Evolutionary conservation across 257 asterid genomes (phyloP).

Genomic region (Fraxinus cuspidata): DNA sequence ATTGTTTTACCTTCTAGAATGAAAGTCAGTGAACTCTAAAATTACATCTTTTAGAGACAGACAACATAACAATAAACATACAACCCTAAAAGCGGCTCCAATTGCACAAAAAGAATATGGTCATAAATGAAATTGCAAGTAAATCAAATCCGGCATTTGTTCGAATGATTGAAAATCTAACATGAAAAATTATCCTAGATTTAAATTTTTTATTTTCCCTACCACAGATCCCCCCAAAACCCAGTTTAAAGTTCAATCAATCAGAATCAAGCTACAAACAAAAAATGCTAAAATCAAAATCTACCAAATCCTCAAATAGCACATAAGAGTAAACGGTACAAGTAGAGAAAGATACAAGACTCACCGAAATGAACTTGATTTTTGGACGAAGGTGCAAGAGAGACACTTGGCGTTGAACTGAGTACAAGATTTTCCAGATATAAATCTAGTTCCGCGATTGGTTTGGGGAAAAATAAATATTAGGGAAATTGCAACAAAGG

Average conservation of each 20-base stretch:
- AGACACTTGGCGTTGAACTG: constrained; percentile 14
- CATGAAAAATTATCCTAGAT: neutral
- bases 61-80: neutral
- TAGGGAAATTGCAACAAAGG: neutral
- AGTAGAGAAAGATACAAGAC: neutral
- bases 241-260: constrained; percentile 27
- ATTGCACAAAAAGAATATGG: neutral
- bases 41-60: neutral
- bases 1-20: neutral
- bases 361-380: constrained; percentile 22
- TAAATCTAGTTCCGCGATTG: neutral
- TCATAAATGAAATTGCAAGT: neutral
- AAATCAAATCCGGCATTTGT: neutral
- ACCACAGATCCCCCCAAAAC: constrained; percentile 15
- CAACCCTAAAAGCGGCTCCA: neutral
- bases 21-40: neutral
- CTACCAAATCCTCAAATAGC: neutral
- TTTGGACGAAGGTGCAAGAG: constrained; percentile 20
- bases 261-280: neutral
- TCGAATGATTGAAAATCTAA: neutral
- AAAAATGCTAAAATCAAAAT: neutral
- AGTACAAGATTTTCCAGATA: neutral
- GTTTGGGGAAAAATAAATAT: neutral
- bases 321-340: neutral
- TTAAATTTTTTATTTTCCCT: neutral